phyloP scores from a whole-genome alignment of 202 grass and related monocot genomes.

The Setaria italica region DNA sequence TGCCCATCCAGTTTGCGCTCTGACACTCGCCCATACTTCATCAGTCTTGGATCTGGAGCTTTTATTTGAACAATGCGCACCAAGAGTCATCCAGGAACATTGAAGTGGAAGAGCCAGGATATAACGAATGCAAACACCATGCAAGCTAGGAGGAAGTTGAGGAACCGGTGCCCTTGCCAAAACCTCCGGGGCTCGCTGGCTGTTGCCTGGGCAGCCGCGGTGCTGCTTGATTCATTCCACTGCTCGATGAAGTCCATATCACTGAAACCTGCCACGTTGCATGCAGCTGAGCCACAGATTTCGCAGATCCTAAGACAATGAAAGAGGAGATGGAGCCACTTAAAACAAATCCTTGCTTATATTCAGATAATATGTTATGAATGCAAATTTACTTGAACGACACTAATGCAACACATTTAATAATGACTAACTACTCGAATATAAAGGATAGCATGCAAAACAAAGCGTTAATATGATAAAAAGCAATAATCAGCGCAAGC shows the following conservation, averaged over 20 bases:
- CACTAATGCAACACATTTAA: not conserved
- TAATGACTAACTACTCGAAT: not conserved
- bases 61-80: conserved; percentile 26
- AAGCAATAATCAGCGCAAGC: not conserved
- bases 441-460: not conserved
- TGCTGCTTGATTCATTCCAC: conserved; percentile 67
- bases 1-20: not conserved
- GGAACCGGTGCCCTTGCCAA: conserved; percentile 89
- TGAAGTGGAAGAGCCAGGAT: conserved; percentile 97
- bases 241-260: conserved; percentile 81
- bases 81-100: conserved; percentile 65
- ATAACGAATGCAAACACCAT: conserved; percentile 89
- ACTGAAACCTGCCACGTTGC: conserved; percentile 78
- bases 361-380: not conserved
- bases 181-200: conserved; percentile 62
- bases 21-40: not conserved
- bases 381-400: not conserved
- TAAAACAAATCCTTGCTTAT: not conserved
- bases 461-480: not conserved
- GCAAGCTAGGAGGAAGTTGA: conserved; percentile 91
- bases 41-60: not conserved
- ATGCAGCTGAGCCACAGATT: conserved; percentile 82
- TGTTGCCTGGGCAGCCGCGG: conserved; percentile 1
- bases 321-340: conserved; percentile 6
- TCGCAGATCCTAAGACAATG: conserved; percentile 77